These are phyloP conservation scores for Naematelia aurantialba DNA, from an alignment of 768 basidiomycete species.

Conservation along the genomic window DNA sequence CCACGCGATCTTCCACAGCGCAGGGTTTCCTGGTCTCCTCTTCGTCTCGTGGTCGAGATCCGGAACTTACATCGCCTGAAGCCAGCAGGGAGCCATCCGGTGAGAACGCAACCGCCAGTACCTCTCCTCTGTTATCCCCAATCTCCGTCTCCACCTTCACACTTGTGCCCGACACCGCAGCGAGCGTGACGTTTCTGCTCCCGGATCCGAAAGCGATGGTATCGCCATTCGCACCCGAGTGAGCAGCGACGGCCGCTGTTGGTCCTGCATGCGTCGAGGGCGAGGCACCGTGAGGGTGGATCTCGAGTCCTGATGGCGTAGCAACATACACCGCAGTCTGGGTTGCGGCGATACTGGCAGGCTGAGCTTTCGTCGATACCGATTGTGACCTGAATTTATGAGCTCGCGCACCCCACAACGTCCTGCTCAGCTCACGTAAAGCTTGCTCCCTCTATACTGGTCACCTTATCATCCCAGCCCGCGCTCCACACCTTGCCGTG, in stretches of 20 bases:
- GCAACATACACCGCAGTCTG: slow-evolving; percentile 33
- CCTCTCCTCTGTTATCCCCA: slow-evolving; percentile 62
- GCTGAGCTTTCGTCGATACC: slow-evolving; percentile 42
- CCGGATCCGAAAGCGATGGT: slow-evolving; percentile 53
- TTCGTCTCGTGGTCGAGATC: not conserved
- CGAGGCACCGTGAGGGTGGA: slow-evolving; percentile 21
- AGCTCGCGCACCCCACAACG: not conserved
- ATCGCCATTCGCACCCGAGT: slow-evolving; percentile 12
- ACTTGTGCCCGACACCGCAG: slow-evolving; percentile 65
- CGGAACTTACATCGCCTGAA: slow-evolving; percentile 72
- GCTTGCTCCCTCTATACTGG: slow-evolving; percentile 24
- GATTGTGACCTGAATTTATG: slow-evolving; percentile 25
- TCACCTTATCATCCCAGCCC: slow-evolving; percentile 69
- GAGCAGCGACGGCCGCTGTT: slow-evolving; percentile 40
- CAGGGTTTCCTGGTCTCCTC: not conserved
- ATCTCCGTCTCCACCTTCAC: slow-evolving; percentile 56
- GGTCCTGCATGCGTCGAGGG: slow-evolving; percentile 16
- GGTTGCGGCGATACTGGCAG: slow-evolving; percentile 39
- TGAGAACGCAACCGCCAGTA: slow-evolving; percentile 75
- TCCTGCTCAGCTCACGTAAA: slow-evolving; percentile 24
- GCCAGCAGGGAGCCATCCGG: slow-evolving; percentile 71
- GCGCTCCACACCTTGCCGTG: slow-evolving; percentile 62
- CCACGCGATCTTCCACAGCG: too few species aligned
- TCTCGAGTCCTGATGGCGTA: slow-evolving; percentile 35
- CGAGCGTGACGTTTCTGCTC: slow-evolving; percentile 68